Evolutionary conservation across 2,329 filamentous ascomycete species (phyloP), one percentile per base, ranked within the genome.

Genomic region (Fusarium metavorans): DNA sequence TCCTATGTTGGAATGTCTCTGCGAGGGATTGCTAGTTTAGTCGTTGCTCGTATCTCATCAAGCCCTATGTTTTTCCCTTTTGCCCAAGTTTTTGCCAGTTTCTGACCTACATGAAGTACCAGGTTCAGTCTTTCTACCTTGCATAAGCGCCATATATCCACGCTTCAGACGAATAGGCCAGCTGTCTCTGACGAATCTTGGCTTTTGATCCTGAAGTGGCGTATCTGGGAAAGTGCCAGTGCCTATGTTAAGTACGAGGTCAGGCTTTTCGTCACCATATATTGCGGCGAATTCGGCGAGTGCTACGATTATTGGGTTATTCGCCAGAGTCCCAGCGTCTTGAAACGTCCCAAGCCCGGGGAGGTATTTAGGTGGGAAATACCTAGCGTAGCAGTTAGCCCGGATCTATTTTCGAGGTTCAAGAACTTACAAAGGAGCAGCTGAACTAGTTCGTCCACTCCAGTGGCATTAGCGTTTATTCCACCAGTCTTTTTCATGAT

Each of bases 231-330:
- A 27, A 7, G 57, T 54, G 25, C 64, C 64, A 27, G 64, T 67
- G 14, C 64, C 57, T 54, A 67, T 18, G 6, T 67, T 67, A 34
- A 67, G 50, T 14, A 67, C 45, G 16, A 67, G 45, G 64, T 67
- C 57, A 20, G 64, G 64, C 18, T 62, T 20, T 23, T 14, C 20
- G 8, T 56, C 27, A 16, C 27, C 35, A 45, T 35, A 27, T 6
- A 23, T 41, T 2, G 64, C 64, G 1, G 56, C 56, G 50, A 62
- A 67, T 30, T 67, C 64, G 1, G 64, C 45, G 6, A 67, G 39
- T 18, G 45, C 64, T 43, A 67, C 39, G 14, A 37, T 30, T 10
- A 67, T 30, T 5, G 64, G 64, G 37, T 67, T 67, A 34, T 67
- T 67, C n/a, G 43, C 56, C 35, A 67, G 23, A 27, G 60, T 23